Percentiles rank a stretch among this genome's conserved stretches.
phyloP scores from a whole-genome alignment of 83 land plant genomes.

The Isoetes engelmannii region DNA sequence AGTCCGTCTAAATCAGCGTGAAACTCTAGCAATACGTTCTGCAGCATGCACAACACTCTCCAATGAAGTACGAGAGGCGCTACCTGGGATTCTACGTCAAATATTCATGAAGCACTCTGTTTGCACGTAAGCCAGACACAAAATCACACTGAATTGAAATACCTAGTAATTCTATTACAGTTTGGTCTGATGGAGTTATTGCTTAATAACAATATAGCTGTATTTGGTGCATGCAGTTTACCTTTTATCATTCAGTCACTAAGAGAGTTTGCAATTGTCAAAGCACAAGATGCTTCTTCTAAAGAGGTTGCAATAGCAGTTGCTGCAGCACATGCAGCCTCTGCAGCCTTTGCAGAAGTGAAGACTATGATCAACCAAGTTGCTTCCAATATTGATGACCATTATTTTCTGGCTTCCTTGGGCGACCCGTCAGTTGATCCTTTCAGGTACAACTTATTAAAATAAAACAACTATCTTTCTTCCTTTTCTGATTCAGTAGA shows the following conservation, averaged over 20 bases:
- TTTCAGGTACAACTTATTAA: slow-evolving; percentile 31
- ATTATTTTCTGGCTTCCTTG: slow-evolving; percentile 40
- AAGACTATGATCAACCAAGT: slow-evolving; percentile 34
- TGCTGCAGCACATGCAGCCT: slow-evolving; percentile 48
- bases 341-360: slow-evolving; percentile 39
- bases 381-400: slow-evolving; percentile 40
- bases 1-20: too few species aligned
- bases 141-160: too few species aligned
- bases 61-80: slow-evolving; percentile 47
- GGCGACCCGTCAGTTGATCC: slow-evolving; percentile 46
- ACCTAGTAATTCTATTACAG: not conserved
- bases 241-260: slow-evolving; percentile 37
- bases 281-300: slow-evolving; percentile 25
- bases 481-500: not conserved
- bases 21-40: not conserved
- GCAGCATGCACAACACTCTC: slow-evolving; percentile 34
- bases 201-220: not conserved
- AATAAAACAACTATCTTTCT: too few species aligned
- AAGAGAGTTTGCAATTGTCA: slow-evolving; percentile 40
- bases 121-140: slow-evolving; percentile 50
- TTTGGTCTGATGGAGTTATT: not conserved
- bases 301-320: slow-evolving; percentile 23
- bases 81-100: slow-evolving; percentile 47
- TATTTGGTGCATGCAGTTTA: slow-evolving; percentile 24
- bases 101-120: slow-evolving; percentile 50